phyloP scores from a whole-genome alignment of 345 rosid species.

The Schrenkiella parvula region DNA sequence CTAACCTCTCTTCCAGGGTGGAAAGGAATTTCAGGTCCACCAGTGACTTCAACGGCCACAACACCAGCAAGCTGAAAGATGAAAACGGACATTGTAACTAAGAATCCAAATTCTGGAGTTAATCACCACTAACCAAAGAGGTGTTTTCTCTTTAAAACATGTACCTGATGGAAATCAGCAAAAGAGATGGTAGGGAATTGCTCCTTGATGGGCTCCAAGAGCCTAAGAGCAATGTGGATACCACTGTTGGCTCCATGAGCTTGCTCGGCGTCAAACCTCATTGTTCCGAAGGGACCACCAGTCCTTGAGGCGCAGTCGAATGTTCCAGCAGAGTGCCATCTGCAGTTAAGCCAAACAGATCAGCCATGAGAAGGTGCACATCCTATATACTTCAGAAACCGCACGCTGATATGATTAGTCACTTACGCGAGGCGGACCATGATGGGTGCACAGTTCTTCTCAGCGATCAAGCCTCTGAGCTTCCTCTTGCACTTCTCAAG shows the following conservation, averaged over 20 bases:
- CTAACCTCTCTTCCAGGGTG: slow-evolving; percentile 94
- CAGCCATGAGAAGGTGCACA: too few species aligned
- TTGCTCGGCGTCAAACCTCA: slow-evolving; percentile 56
- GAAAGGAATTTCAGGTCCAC: slow-evolving; percentile 96
- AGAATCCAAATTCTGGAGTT: neutral
- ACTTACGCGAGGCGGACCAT: too few species aligned
- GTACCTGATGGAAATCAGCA: slow-evolving; percentile 87
- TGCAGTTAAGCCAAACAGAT: too few species aligned
- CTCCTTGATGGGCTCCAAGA: slow-evolving; percentile 78
- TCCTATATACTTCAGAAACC: too few species aligned
- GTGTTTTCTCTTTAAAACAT: neutral
- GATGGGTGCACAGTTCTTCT: slow-evolving; percentile 39
- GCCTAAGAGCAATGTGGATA: slow-evolving; percentile 75
- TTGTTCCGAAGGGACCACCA: slow-evolving; percentile 95
- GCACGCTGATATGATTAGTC: too few species aligned
- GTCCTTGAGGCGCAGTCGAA: slow-evolving; percentile 69
- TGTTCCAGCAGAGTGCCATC: slow-evolving; percentile 52
- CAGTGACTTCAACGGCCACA: slow-evolving; percentile 87
- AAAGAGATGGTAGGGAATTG: slow-evolving; percentile 65
- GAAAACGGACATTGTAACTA: neutral
- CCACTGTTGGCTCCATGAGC: slow-evolving; percentile 85
- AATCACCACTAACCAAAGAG: neutral
- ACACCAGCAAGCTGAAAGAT: slow-evolving; percentile 73
- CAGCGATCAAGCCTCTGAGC: slow-evolving; percentile 84
- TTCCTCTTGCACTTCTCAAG: slow-evolving; percentile 77